phyloP scores from a whole-genome alignment of 1,139 yeast genomes.

The Saccharomyces pastorianus region DNA sequence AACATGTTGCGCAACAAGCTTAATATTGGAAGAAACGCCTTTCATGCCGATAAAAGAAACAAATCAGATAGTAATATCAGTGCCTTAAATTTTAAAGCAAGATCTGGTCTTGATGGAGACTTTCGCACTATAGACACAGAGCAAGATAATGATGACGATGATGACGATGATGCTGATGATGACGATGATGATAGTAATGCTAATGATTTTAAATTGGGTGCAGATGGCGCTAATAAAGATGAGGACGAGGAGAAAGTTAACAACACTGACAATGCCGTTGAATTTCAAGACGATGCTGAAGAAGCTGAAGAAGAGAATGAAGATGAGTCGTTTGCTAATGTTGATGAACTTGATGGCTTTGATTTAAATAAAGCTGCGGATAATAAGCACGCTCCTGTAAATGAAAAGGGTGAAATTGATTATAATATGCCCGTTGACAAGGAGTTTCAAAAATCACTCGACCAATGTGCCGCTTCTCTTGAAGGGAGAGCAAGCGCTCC shows the following conservation, averaged over 20 bases:
- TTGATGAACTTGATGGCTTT: conserved; percentile 33
- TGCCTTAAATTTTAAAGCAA: conserved; percentile 6
- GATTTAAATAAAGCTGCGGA: neutral
- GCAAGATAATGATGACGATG: conserved; percentile 1
- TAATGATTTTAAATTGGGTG: neutral
- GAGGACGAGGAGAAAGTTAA: conserved; percentile 6
- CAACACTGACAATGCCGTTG: conserved; percentile 5
- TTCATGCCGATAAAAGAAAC: conserved; percentile 7
- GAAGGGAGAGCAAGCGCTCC: conserved; percentile 19
- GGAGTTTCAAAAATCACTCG: conserved; percentile 31
- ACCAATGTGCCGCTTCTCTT: conserved; percentile 33
- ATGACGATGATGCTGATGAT: neutral
- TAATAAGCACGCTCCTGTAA: neutral
- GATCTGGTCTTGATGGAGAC: conserved; percentile 12
- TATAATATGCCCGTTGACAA: conserved; percentile 34
- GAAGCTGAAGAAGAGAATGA: conserved; percentile 24
- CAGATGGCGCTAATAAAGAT: neutral
- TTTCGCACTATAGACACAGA: conserved; percentile 6
- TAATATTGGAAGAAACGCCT: conserved; percentile 9
- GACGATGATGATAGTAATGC: too few species aligned
- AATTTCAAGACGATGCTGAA: conserved; percentile 8
- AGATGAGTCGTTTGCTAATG: conserved; percentile 30
- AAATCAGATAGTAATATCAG: conserved; percentile 6
- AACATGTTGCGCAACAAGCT: conserved; percentile 20
- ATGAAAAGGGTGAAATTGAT: conserved; percentile 18